Percentiles rank a stretch among this genome's conserved stretches.
Evolutionary conservation across 2,329 filamentous ascomycete species (phyloP).

Genomic region (Cladosporium halotolerans): DNA sequence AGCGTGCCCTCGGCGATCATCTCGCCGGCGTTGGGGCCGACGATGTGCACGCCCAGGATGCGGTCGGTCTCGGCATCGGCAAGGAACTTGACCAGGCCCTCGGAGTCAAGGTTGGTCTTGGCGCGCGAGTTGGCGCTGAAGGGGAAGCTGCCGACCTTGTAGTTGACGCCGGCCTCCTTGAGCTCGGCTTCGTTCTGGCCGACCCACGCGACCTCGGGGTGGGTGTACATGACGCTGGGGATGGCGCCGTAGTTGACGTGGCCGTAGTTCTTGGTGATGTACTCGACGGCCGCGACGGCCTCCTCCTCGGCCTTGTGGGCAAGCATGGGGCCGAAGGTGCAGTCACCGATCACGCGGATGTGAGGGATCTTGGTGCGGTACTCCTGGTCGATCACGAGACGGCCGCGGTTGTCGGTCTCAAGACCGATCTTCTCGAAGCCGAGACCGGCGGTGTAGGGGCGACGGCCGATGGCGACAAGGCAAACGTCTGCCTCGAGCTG

Average conservation of each 20-base stretch:
- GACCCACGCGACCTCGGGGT: constrained; percentile 98
- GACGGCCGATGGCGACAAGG: constrained; percentile 90
- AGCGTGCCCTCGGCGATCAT: constrained; percentile 98
- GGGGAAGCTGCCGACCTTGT: constrained; percentile 89
- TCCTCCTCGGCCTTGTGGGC: constrained; percentile 99
- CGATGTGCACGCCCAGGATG: constrained; percentile 80
- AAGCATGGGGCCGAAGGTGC: constrained; percentile 90
- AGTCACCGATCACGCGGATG: constrained; percentile 93
- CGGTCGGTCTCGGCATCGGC: constrained; percentile 94
- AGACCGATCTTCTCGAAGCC: constrained; percentile 91
- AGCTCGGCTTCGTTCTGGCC: constrained; percentile 96
- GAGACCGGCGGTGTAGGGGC: constrained; percentile 87
- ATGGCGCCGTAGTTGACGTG: constrained; percentile 99
- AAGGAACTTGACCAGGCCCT: constrained; percentile 95
- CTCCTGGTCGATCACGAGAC: constrained; percentile 94
- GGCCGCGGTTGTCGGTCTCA: constrained; percentile 86
- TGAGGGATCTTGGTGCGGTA: constrained; percentile 97
- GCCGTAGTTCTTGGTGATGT: constrained; percentile 94
- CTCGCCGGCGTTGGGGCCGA: constrained; percentile 92
- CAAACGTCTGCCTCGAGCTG: constrained; percentile 92
- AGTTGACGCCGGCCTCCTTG: constrained; percentile 82
- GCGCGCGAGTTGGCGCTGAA: constrained; percentile 97
- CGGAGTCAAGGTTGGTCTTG: constrained; percentile 96
- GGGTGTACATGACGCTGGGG: constrained; percentile 98
- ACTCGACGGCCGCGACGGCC: constrained; percentile 88